Base-by-base conservation (phyloP, 805 yeast species). In the Sporopachydermia lactativora region DNA sequence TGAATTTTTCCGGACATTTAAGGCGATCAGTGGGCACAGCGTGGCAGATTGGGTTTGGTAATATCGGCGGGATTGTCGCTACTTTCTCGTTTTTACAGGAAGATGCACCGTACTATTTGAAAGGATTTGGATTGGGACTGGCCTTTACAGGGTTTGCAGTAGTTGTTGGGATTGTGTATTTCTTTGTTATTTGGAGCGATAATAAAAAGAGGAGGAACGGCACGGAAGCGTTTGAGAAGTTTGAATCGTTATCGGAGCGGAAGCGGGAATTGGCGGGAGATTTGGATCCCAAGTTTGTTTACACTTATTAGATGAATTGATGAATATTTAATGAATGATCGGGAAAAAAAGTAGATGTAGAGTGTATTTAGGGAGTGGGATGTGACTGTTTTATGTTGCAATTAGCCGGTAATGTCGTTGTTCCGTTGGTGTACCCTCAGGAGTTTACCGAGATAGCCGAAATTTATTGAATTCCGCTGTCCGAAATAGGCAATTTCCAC, bases 11-110 rank as follows among this genome's bases (percentile, higher is more conserved):
- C 5, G 81, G 84, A 6, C 84, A 78, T 53, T 54, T 68, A 15
- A 63, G 83, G 49, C 73, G 75, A 44, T 65, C 72, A 39, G 72
- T 71, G 11, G 75, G 73, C 5, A 62, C 77, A 6, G 78, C 75
- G 1, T 70, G 70, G 64, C 75, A 73, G 49, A 70, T 78, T 50
- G 84, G 84, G 0, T 76, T 78, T 49, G 85, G 83, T 41, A 78
- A 78, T 57, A 75, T 75, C 50, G 85, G 84, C 37, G 84, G 83
- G 44, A 77, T 78, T 49, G 66, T 77, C 42, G 61, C 83, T 3
- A 68, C 81, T 2, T 78, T 65, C 48, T 57, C 75, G 15, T 77
- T 72, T 60, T 62, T 71, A 36, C 49, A 68, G 34, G 50, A 56
- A 35, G 81, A 77, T 45, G 66, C 80, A 11, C 85, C 85, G n/a